Evolutionary conservation across 805 yeast species (phyloP).

Genomic region (Myxozyma monticola): DNA sequence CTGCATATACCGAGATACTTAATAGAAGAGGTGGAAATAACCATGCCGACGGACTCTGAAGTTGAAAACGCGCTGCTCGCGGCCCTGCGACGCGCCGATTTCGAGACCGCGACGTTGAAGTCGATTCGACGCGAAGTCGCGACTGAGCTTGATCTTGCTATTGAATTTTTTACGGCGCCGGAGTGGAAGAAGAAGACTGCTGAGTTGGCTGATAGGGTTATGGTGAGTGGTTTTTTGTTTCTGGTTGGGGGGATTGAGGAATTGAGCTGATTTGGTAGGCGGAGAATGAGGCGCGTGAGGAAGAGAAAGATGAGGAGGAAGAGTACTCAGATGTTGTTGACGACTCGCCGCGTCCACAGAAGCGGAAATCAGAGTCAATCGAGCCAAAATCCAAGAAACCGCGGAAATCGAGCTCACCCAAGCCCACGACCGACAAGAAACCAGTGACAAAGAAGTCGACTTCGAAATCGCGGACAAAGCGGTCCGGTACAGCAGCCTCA

Average conservation of each 20-base stretch:
- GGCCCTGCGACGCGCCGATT: constrained; percentile 31
- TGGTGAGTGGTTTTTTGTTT: constrained; percentile 15
- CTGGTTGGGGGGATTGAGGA: not conserved
- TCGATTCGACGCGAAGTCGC: constrained; percentile 27
- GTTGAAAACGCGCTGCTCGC: too few species aligned
- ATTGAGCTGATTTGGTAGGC: not conserved
- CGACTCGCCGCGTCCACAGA: constrained; percentile 5
- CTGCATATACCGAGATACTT: too few species aligned
- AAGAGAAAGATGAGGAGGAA: constrained; percentile 1
- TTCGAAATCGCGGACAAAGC: too few species aligned
- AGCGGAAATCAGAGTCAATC: constrained; percentile 1
- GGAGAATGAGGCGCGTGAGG: not conserved
- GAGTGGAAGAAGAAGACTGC: constrained; percentile 26
- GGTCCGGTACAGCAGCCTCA: too few species aligned
- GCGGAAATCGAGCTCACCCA: not conserved
- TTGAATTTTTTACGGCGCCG: constrained; percentile 23
- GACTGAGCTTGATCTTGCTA: constrained; percentile 19
- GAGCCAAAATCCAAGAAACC: not conserved
- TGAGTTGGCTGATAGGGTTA: constrained; percentile 21
- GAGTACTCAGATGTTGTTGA: constrained; percentile 18
- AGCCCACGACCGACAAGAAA: not conserved
- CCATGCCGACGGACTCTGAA: too few species aligned
- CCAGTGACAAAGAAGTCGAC: not conserved
- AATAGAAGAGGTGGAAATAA: too few species aligned
- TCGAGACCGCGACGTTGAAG: constrained; percentile 29